Conservation (phyloP, 1,284 basidiomycete species). For the Neolentinus lepideus region DNA sequence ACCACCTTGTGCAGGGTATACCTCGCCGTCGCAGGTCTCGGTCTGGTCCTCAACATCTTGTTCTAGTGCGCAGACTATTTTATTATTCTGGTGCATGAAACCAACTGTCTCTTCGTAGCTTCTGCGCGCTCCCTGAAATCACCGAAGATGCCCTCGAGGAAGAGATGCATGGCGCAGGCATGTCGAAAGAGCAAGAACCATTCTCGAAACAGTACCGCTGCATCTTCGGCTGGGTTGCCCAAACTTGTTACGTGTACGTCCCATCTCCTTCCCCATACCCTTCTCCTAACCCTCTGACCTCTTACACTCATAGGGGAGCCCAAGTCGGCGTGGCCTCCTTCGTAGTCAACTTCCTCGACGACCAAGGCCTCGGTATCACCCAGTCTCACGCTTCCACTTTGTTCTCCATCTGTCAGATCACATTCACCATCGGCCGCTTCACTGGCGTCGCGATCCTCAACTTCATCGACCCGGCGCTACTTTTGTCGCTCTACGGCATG, state of each 20-base stretch:
- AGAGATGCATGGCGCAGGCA: constrained; percentile 37
- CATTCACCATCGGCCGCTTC: constrained; percentile 65
- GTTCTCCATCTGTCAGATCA: constrained; percentile 69
- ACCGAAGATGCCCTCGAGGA: constrained; percentile 56
- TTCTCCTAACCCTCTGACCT: not conserved
- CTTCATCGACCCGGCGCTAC: constrained; percentile 56
- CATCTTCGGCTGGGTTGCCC: constrained; percentile 67
- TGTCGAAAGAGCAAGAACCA: constrained; percentile 39
- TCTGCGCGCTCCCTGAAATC: constrained; percentile 72
- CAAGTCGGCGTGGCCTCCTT: constrained; percentile 71
- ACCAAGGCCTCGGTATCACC: constrained; percentile 53
- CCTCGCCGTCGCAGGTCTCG: constrained; percentile 67
- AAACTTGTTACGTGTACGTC: constrained; percentile 60
- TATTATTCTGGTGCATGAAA: not conserved
- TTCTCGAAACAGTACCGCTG: constrained; percentile 71
- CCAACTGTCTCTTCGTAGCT: constrained; percentile 28
- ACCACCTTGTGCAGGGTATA: constrained; percentile 47
- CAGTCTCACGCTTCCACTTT: constrained; percentile 50
- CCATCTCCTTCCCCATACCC: not conserved
- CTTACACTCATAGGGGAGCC: constrained; percentile 40
- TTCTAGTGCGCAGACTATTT: constrained; percentile 44
- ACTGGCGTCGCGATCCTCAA: constrained; percentile 57
- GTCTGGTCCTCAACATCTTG: constrained; percentile 53
- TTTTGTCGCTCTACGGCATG: constrained; percentile 50
- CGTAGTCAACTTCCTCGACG: constrained; percentile 63